Evolutionary conservation across 345 rosid genomes (phyloP).

Genomic region (Iberis pinnata): DNA sequence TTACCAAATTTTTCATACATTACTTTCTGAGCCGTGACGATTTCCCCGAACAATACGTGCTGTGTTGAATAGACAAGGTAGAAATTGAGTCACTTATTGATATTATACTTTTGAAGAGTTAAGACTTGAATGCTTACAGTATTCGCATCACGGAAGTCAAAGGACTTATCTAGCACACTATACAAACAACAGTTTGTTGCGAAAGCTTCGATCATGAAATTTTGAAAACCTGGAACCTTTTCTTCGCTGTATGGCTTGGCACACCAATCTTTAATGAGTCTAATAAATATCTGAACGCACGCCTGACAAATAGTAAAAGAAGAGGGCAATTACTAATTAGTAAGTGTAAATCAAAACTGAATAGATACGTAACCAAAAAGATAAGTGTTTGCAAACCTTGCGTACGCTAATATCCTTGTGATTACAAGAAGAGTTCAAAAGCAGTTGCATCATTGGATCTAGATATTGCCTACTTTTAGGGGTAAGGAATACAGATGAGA

Average conservation of each 20-base stretch:
- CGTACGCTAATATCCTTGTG: slow-evolving; percentile 71
- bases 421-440: slow-evolving; percentile 59
- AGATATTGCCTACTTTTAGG: slow-evolving; percentile 50
- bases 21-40: slow-evolving; percentile 78
- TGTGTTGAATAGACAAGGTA: slow-evolving; percentile 36
- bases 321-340: slow-evolving; percentile 1
- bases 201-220: slow-evolving; percentile 59
- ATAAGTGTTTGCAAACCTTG: slow-evolving; percentile 47
- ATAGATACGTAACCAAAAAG: slow-evolving; percentile 19
- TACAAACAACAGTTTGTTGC: slow-evolving; percentile 75
- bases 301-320: slow-evolving; percentile 38
- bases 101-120: no score
- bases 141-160: slow-evolving; percentile 80
- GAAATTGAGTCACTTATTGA: slow-evolving; percentile 12
- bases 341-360: slow-evolving; percentile 5
- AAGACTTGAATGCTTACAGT: slow-evolving; percentile 59
- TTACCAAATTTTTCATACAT: slow-evolving; percentile 91
- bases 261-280: slow-evolving; percentile 91
- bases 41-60: slow-evolving; percentile 79
- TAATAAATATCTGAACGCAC: slow-evolving; percentile 83
- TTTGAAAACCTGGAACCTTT: slow-evolving; percentile 81
- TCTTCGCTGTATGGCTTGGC: slow-evolving; percentile 50
- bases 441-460: slow-evolving; percentile 58
- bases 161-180: slow-evolving; percentile 84
- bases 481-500: slow-evolving; percentile 73